These are phyloP conservation scores for Aspergillus sp. DNA, from an alignment of 2,329 filamentous ascomycete genomes.

Conservation along the genomic window DNA sequence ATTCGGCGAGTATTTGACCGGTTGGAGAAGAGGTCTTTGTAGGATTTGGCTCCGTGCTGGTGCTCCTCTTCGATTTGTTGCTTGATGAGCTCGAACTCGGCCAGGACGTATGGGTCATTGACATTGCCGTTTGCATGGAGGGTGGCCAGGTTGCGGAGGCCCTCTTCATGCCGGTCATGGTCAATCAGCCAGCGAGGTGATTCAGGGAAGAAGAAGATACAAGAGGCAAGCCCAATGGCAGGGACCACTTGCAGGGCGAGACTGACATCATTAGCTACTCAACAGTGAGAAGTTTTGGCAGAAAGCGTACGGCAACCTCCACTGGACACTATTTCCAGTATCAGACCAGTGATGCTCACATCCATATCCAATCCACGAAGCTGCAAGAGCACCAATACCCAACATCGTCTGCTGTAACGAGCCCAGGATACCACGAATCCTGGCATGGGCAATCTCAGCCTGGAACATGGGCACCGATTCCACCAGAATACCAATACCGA, in stretches of 20 bases:
- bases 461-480: conserved; percentile 6
- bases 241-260: conserved; percentile 7
- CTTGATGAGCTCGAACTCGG: conserved; percentile 8
- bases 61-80: conserved; percentile 9
- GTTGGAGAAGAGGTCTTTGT: conserved; percentile 7
- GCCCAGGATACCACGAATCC: conserved; percentile 2
- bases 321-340: conserved; percentile 6
- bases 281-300: fast-evolving
- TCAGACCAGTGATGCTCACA: conserved; percentile 4
- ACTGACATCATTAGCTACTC: background rate
- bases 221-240: conserved; percentile 8
- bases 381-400: background rate
- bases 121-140: conserved; percentile 9
- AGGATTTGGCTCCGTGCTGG: conserved; percentile 6
- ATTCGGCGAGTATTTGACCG: conserved; percentile 9
- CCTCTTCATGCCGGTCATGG: conserved; percentile 10
- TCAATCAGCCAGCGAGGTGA: conserved; percentile 11
- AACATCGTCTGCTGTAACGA: conserved; percentile 8
- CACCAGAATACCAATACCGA: conserved; percentile 6
- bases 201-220: conserved; percentile 10
- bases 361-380: conserved; percentile 11
- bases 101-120: conserved; percentile 3
- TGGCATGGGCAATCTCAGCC: conserved; percentile 9
- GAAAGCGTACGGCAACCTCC: conserved; percentile 1
- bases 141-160: background rate